Conservation (phyloP, 441 rosid species). For the Monsonia emarginata region DNA sequence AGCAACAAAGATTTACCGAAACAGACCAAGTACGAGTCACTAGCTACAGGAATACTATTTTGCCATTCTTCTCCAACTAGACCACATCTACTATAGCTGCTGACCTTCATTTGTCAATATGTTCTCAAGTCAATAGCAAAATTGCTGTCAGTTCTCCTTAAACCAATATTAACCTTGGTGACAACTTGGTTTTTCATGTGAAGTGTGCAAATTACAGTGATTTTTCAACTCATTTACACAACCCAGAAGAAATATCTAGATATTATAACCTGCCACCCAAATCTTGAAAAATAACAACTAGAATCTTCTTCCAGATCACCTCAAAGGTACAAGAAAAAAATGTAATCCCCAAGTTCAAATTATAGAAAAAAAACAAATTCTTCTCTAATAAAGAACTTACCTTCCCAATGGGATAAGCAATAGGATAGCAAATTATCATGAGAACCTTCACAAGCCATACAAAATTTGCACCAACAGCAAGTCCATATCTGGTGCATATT, state of each 20-base stretch:
- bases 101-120: neutral
- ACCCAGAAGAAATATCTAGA: neutral
- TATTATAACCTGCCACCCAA: neutral
- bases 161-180: neutral
- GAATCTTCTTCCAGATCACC: neutral
- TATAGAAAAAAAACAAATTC: neutral
- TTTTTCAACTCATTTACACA: neutral
- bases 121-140: neutral
- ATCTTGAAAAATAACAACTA: neutral
- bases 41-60: neutral
- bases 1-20: too few species aligned
- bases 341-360: neutral
- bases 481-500: slow-evolving; percentile 84
- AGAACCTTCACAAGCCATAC: slow-evolving; percentile 73
- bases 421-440: slow-evolving; percentile 83
- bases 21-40: too few species aligned
- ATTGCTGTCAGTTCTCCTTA: neutral
- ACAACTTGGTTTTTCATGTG: too few species aligned
- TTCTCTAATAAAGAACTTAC: slow-evolving; percentile 23
- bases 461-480: slow-evolving; percentile 86
- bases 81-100: neutral
- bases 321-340: neutral
- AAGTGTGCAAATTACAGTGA: neutral
- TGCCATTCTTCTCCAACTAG: neutral
- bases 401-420: slow-evolving; percentile 92